A percentile compares a stretch with the other conserved stretches of the same genome.
Conservation (phyloP, 495 filamentous ascomycete genomes). For the Talaromyces nanjingensis region DNA sequence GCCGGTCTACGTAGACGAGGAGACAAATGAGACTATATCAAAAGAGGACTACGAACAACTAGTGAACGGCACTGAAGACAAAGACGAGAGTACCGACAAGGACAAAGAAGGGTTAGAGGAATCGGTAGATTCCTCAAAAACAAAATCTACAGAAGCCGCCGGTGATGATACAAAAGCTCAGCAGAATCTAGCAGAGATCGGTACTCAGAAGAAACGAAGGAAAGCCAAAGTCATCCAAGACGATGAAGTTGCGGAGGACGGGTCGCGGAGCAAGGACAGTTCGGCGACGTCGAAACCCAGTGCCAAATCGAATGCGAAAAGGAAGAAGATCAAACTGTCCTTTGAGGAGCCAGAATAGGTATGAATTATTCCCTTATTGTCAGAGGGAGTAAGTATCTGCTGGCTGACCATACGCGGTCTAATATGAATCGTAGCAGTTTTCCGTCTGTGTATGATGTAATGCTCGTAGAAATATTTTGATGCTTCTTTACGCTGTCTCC, state of each 20-base stretch:
- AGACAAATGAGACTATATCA: slow-evolving; percentile 40
- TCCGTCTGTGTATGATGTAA: slow-evolving; percentile 2
- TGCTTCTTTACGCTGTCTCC: background rate
- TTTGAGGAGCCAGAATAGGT: slow-evolving; percentile 27
- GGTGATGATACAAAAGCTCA: slow-evolving; percentile 14
- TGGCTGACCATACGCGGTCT: background rate
- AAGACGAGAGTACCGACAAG: slow-evolving; percentile 14
- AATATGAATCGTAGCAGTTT: background rate
- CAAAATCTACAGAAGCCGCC: slow-evolving; percentile 1
- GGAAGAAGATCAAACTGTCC: slow-evolving; percentile 42
- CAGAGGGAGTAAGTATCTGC: background rate
- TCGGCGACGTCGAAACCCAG: slow-evolving; percentile 16
- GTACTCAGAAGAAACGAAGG: slow-evolving; percentile 37
- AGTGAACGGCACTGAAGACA: slow-evolving; percentile 18
- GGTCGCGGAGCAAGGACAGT: slow-evolving; percentile 18
- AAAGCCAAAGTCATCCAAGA: slow-evolving; percentile 38
- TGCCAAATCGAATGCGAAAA: slow-evolving; percentile 35
- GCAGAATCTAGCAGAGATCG: slow-evolving; percentile 36
- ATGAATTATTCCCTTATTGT: background rate
- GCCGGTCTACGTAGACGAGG: slow-evolving; percentile 43
- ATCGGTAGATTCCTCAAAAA: slow-evolving; percentile 7
- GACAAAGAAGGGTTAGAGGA: slow-evolving; percentile 1
- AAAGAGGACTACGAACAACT: slow-evolving; percentile 42
- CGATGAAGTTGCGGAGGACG: slow-evolving; percentile 18
- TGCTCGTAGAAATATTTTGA: slow-evolving; percentile 1